phyloP scores from a whole-genome alignment of 768 basidiomycete genomes.

The Lanmaoa rubissima region DNA sequence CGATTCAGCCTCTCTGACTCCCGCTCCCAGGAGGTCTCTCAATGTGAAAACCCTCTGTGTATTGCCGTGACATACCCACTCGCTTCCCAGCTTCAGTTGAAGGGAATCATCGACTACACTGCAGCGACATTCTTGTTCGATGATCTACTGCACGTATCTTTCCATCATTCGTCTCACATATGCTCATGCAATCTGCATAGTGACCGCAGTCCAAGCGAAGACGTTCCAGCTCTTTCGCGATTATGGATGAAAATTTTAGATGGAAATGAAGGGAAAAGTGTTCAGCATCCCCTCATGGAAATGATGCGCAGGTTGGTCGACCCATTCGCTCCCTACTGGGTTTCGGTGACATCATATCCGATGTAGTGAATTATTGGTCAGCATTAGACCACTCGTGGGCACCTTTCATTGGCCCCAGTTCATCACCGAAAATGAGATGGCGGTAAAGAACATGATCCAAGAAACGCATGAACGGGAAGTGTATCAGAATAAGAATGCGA shows the following conservation, averaged over 20 bases:
- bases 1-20: too few species aligned
- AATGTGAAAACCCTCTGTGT: too few species aligned
- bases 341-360: background rate
- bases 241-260: background rate
- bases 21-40: too few species aligned
- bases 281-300: background rate
- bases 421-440: background rate
- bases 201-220: background rate
- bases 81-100: conserved; percentile 22
- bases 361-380: conserved; percentile 5
- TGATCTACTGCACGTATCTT: background rate
- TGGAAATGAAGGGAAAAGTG: background rate
- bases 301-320: conserved; percentile 8
- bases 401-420: conserved; percentile 15
- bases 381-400: conserved; percentile 2
- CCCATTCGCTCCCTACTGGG: background rate
- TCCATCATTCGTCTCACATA: background rate
- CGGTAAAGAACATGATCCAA: conserved; percentile 1
- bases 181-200: background rate
- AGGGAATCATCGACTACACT: conserved; percentile 23
- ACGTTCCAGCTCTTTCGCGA: background rate
- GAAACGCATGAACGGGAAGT: conserved; percentile 10
- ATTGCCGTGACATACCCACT: too few species aligned
- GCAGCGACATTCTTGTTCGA: background rate
- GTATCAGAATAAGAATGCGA: background rate